Base-by-base conservation (phyloP, 805 yeast genomes). In the Priceomyces melissophilus region DNA sequence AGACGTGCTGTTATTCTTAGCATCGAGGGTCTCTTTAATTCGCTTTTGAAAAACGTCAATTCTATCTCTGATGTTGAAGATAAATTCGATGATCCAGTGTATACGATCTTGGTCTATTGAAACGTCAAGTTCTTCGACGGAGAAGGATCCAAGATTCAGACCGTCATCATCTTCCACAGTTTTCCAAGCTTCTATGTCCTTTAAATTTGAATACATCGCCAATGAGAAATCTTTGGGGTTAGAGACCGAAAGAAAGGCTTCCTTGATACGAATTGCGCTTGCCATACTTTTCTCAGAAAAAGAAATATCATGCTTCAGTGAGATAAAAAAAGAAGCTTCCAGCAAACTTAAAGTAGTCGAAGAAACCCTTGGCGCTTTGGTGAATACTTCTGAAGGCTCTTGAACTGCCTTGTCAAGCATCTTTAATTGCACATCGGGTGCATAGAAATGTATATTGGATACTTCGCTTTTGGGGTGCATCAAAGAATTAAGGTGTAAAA, bases 371-470 rank as follows among this genome's bases (percentile, higher is more conserved):
- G 39, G 60, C 0, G 69, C 40, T 11, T 69, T 63, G 3, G 67
- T 60, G n/a, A 53, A 45, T 5, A 60, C 49, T 13, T 54, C 54
- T 2, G 27, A 33, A 1, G 55, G 50, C 10, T 51, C 50, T 3
- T 43, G 32, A 15, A 60, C 54, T 14, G 44, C 54, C 20, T 55
- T 50, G 2, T 62, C 65, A 1, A 75, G 70, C 38, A 74, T 57
- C 12, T 63, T 54, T 1, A 79, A 2, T 4, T 65, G 59, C 0
- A 78, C 43, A 4, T 53, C 53, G 0, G 84, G 84, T 3, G 77
- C 50, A 1, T 75, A 71, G 6, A 82, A 41, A 26, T 83, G 63
- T 9, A 76, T 10, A 43, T 74, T 79, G 17, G 55, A 52, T 4
- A 71, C 65, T n/a, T 57, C 49, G 1, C 71, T 61, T 0, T 59